Evolutionary conservation across 495 filamentous ascomycete genomes (phyloP).

Genomic region (Xylaria cubensis): DNA sequence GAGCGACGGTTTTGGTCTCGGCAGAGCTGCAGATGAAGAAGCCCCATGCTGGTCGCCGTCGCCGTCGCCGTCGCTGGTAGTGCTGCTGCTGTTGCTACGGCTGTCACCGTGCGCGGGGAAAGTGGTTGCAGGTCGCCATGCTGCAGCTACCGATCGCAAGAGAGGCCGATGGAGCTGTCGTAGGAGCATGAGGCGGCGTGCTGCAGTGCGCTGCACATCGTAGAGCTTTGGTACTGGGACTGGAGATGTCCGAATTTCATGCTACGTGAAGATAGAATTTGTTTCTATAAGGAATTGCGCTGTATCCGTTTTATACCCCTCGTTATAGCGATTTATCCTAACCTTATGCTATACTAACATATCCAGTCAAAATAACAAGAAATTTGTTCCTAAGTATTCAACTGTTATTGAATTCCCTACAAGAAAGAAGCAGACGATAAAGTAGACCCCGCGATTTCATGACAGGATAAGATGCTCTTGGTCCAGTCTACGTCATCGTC

Average conservation of each 20-base stretch:
- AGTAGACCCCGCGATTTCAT: not conserved
- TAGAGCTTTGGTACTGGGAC: slow-evolving; percentile 24
- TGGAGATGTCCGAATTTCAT: not conserved
- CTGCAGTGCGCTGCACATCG: slow-evolving; percentile 35
- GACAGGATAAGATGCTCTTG: not conserved
- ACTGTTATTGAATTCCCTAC: not conserved
- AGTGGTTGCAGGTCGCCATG: slow-evolving; percentile 36
- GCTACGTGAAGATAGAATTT: not conserved
- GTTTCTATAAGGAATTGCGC: not conserved
- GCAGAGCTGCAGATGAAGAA: not conserved
- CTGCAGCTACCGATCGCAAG: slow-evolving; percentile 41
- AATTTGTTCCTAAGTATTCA: not conserved
- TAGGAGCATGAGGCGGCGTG: slow-evolving; percentile 44
- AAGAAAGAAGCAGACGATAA: not conserved
- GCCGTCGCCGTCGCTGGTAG: not conserved
- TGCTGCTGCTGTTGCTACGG: not conserved
- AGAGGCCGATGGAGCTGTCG: slow-evolving; percentile 50
- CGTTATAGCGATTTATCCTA: slow-evolving; percentile 7
- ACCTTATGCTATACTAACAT: no score
- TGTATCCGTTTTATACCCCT: not conserved
- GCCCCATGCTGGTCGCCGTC: not conserved
- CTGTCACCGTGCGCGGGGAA: slow-evolving; percentile 30
- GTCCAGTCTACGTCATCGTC: not conserved
- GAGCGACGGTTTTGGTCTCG: slow-evolving; percentile 44
- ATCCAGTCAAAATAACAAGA: not conserved